Evolutionary conservation across 2,329 filamentous ascomycete genomes (phyloP), one percentile per base, ranked within the genome.

Genomic region (Aspergillus ustus): DNA sequence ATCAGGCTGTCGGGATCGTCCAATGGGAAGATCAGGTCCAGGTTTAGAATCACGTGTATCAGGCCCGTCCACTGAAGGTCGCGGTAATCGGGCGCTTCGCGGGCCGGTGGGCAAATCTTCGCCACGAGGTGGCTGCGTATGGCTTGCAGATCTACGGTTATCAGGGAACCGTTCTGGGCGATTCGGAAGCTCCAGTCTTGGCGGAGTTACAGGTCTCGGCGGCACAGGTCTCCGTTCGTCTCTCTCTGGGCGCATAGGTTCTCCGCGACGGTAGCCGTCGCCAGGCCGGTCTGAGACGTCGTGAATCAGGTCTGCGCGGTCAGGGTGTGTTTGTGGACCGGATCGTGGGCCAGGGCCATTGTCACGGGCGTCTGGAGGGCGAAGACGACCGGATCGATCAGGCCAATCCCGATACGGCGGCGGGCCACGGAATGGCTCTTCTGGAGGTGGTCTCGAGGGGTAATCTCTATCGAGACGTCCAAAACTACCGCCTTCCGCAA

Each of bases 31-130:
- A 66, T 85, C 78, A 31, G 73, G 69, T 3, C 77, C 73, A 49
- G 73, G 59, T 31, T 71, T 66, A 34, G 76, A 68, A 31, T 83
- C 82, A 54, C 73, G 73, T 15, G 72, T 66, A 44, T 81, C 74
- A 28, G 68, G 60, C 20, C 67, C 61, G 44, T 77, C 72, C 37
- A 66, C 58, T 7, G 70, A 52, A 45, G 65, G 66, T 9, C 68
- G 70, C 20, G 67, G 62, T 59, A 59, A 67, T 50, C 82, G 77
- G 55, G 79, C 79, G 53, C 75, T 75, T 60, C 84, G 81, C 57
- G 85, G 85, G 17, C 84, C 85, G 20, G 81, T 82, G 6, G 85
- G 85, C 49, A 84, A 77, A 52, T 79, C 77, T 17, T 81, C 83
- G 64, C 77, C 78, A 43, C 72, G 75, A 49, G 69, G 66, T 15